These are phyloP conservation scores for Clathrospora elynae DNA, from an alignment of 2,329 filamentous ascomycete genomes.

Conservation along the genomic window DNA sequence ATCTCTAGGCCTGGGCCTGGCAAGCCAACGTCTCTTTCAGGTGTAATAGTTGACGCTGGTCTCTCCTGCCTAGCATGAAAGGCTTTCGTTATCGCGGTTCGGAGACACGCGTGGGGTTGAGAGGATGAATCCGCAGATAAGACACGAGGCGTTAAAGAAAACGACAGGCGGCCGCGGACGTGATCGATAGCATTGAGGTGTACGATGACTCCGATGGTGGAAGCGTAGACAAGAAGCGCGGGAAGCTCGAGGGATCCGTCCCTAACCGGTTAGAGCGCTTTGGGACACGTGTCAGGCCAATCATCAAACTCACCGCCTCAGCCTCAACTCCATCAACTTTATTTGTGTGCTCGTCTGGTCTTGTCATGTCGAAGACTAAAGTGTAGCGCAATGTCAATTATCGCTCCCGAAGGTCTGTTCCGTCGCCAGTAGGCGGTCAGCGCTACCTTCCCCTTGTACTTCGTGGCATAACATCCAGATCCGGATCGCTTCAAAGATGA, in stretches of 20 bases:
- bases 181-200: background rate
- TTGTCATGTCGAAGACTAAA: background rate
- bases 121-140: no score
- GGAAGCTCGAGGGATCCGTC: background rate
- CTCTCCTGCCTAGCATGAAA: no score
- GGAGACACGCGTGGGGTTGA: no score
- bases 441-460: constrained; percentile 1
- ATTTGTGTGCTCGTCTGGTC: constrained; percentile 1
- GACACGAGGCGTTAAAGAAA: background rate
- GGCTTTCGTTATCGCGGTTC: no score
- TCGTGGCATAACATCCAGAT: constrained; percentile 1
- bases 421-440: constrained; percentile 5
- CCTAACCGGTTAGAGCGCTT: constrained; percentile 3
- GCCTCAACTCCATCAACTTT: constrained; percentile 9
- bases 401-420: background rate
- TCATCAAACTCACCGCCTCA: constrained; percentile 15
- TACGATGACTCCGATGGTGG: background rate
- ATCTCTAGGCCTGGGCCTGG: no score
- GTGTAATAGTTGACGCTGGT: no score
- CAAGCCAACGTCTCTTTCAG: no score
- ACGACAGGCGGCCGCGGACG: background rate
- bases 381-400: constrained; percentile 4
- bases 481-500: constrained; percentile 3
- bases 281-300: constrained; percentile 12
- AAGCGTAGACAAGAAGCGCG: background rate